These are phyloP conservation scores for Picea abies DNA, from an alignment of 83 land plant genomes.

Conservation along the genomic window DNA sequence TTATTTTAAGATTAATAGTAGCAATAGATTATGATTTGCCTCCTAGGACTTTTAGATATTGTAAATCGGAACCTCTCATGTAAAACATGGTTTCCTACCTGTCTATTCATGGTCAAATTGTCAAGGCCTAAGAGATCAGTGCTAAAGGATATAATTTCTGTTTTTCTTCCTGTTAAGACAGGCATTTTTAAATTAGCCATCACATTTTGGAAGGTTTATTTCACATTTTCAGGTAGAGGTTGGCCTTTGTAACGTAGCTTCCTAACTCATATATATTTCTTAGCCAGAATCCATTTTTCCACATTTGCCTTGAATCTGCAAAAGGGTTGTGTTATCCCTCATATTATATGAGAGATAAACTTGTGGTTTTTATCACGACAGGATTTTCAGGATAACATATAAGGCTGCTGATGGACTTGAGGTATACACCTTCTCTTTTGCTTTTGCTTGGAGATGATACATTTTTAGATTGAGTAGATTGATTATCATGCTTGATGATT, in stretches of 20 bases:
- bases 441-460: no score
- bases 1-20: neutral
- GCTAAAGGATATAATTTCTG: no score
- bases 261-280: neutral
- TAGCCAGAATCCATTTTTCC: neutral
- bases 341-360: no score
- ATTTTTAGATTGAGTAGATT: no score
- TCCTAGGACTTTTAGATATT: neutral
- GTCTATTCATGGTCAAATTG: no score
- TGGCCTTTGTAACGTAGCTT: neutral
- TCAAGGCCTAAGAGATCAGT: no score
- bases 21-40: neutral
- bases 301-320: neutral
- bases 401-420: no score
- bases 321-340: neutral
- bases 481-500: no score
- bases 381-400: no score
- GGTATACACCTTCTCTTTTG: no score
- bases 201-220: neutral
- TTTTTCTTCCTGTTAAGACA: no score
- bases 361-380: no score
- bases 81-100: neutral
- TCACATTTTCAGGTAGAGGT: neutral
- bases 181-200: neutral
- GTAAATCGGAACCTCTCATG: neutral